phyloP scores from a whole-genome alignment of 1,284 basidiomycete genomes.

The Meira nashicola region DNA sequence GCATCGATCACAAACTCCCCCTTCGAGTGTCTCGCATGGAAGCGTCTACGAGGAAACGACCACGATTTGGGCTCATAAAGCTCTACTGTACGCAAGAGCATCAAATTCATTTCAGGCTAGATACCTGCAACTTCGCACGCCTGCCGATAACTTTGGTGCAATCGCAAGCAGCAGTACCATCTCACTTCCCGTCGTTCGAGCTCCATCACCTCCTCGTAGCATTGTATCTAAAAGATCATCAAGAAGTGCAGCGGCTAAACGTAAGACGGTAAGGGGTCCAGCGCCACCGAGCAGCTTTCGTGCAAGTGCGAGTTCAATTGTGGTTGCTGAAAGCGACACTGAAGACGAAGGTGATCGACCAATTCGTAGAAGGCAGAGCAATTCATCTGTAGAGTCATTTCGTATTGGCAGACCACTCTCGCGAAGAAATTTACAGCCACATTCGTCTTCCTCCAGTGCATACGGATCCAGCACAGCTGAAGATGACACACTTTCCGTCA shows the following conservation, averaged over 20 bases:
- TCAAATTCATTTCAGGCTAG: conserved; percentile 41
- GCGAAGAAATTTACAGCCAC: conserved; percentile 1
- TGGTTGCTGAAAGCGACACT: conserved; percentile 29
- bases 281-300: conserved; percentile 15
- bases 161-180: conserved; percentile 28
- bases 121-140: conserved; percentile 66
- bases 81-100: conserved; percentile 87
- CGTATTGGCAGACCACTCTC: conserved; percentile 1
- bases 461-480: conserved; percentile 14
- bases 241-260: neutral
- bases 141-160: conserved; percentile 33
- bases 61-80: conserved; percentile 55
- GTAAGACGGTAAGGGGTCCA: conserved; percentile 7
- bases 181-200: conserved; percentile 25
- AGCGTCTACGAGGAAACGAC: neutral
- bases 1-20: neutral
- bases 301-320: neutral
- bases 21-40: neutral
- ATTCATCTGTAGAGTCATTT: conserved; percentile 2
- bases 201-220: conserved; percentile 11
- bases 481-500: conserved; percentile 16
- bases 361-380: neutral
- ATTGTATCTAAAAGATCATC: neutral
- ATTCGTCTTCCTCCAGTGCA: neutral
- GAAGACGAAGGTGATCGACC: conserved; percentile 22